Conservation (phyloP, 129 eudicot genomes). For the Deinandra increscens region DNA sequence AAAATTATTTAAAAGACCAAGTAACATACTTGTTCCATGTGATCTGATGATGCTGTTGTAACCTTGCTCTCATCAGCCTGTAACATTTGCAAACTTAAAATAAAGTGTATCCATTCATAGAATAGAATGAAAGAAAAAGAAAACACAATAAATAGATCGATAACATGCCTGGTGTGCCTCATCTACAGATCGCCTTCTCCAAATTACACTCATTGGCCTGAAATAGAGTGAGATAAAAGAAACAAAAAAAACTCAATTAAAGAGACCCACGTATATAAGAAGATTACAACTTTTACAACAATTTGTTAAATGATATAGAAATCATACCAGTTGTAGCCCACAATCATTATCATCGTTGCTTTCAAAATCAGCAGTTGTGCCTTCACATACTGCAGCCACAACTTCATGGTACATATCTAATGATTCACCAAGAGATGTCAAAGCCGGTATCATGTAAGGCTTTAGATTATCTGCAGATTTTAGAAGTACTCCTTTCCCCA, state of each 20-base stretch:
- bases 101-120: not conserved
- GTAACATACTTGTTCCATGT: slow-evolving; percentile 38
- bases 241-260: not conserved
- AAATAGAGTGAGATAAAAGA: not conserved
- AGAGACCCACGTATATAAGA: not conserved
- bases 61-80: slow-evolving; percentile 52
- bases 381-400: no score
- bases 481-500: no score
- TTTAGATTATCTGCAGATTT: no score
- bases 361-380: no score
- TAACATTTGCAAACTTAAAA: not conserved
- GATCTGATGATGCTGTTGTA: slow-evolving; percentile 42
- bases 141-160: not conserved
- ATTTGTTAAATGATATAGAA: not conserved
- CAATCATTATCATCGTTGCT: slow-evolving; percentile 41
- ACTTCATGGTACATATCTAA: no score
- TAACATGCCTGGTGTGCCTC: slow-evolving; percentile 48
- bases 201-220: slow-evolving; percentile 41
- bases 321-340: slow-evolving; percentile 47
- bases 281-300: no score
- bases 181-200: slow-evolving; percentile 36
- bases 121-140: not conserved
- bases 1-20: not conserved
- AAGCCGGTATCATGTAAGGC: no score
- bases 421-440: no score